phyloP scores from a whole-genome alignment of 1,284 basidiomycete genomes.

The Naganishia liquefaciens region DNA sequence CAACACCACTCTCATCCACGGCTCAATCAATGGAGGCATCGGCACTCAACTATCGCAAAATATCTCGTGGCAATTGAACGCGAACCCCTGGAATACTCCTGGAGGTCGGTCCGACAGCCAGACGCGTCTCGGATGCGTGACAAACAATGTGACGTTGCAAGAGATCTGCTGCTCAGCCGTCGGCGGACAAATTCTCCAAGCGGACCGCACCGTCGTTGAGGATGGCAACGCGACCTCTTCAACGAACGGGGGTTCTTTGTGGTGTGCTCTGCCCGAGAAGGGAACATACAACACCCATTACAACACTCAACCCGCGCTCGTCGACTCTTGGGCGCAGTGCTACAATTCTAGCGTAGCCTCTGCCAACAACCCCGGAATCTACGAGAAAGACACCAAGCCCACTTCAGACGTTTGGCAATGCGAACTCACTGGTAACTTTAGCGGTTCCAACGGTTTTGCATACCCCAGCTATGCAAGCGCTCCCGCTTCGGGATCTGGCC shows the following conservation, averaged over 20 bases:
- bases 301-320: neutral
- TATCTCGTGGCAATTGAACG: neutral
- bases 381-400: neutral
- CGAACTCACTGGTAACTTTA: slow-evolving; percentile 3
- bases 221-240: too few relatives aligned
- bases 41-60: neutral
- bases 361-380: neutral
- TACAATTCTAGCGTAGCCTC: slow-evolving; percentile 1
- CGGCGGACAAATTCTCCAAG: too few relatives aligned
- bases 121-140: slow-evolving; percentile 2
- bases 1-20: too few relatives aligned
- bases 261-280: slow-evolving; percentile 3
- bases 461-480: neutral
- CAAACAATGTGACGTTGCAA: too few relatives aligned
- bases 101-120: neutral
- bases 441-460: neutral
- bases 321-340: neutral
- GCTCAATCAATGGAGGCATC: too few relatives aligned
- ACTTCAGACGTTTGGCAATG: slow-evolving; percentile 6
- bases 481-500: too few relatives aligned
- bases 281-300: neutral
- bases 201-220: too few relatives aligned
- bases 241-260: neutral
- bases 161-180: too few relatives aligned
- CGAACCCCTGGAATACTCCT: neutral